Conservation (phyloP, 768 basidiomycete species). For the Agaricus blazei region DNA sequence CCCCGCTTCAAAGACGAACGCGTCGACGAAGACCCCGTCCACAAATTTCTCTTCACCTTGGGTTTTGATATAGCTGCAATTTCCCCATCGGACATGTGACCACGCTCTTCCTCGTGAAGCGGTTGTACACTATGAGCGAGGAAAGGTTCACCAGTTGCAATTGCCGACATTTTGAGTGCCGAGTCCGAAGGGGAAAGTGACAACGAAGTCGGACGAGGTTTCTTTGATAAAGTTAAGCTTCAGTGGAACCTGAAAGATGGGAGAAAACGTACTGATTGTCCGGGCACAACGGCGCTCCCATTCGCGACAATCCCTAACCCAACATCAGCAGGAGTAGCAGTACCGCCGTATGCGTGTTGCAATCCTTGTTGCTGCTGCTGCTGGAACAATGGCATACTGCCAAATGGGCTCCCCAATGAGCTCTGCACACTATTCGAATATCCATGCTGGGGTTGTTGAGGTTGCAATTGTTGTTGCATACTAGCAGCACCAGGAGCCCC, state of each 20-base stretch:
- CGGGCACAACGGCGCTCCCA: slow-evolving; percentile 15
- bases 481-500: no score
- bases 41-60: slow-evolving; percentile 48
- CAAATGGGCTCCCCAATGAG: slow-evolving; percentile 37
- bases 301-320: neutral
- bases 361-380: slow-evolving; percentile 14
- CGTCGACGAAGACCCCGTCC: slow-evolving; percentile 49
- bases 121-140: slow-evolving; percentile 17
- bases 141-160: slow-evolving; percentile 27
- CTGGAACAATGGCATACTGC: slow-evolving; percentile 11
- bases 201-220: slow-evolving; percentile 47
- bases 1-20: slow-evolving; percentile 15
- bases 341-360: no score
- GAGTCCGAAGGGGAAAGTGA: slow-evolving; percentile 59
- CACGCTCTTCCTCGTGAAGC: slow-evolving; percentile 47
- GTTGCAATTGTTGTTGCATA: no score
- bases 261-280: neutral
- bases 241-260: neutral
- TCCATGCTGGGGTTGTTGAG: slow-evolving; percentile 11
- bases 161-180: slow-evolving; percentile 38
- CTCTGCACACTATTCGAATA: slow-evolving; percentile 33
- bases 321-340: no score
- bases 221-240: slow-evolving; percentile 16
- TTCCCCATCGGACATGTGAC: slow-evolving; percentile 63
- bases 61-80: slow-evolving; percentile 27